These are phyloP conservation scores for Byssochlamys sp. DNA, from an alignment of 2,329 filamentous ascomycete genomes.

Conservation along the genomic window DNA sequence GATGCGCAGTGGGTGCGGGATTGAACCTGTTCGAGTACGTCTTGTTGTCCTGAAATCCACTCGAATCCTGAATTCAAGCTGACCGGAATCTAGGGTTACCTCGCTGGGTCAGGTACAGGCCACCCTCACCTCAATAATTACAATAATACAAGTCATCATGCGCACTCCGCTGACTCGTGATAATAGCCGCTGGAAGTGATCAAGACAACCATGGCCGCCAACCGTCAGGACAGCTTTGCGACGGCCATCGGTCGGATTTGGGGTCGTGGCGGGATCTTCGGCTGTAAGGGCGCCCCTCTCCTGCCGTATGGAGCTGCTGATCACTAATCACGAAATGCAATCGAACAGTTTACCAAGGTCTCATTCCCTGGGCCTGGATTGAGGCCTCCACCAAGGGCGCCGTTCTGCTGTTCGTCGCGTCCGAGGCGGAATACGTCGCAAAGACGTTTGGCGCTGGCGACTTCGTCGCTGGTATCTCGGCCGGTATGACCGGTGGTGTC, in stretches of 20 bases:
- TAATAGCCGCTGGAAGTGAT: conserved; percentile 86
- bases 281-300: conserved; percentile 59
- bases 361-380: conserved; percentile 99
- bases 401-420: conserved; percentile 96
- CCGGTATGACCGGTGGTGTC: conserved; percentile 87
- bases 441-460: conserved; percentile 71
- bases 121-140: not conserved
- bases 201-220: conserved; percentile 99
- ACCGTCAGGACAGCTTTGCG: conserved; percentile 78
- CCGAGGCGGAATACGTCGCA: conserved; percentile 93
- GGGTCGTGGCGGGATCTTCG: conserved; percentile 82
- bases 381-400: conserved; percentile 99
- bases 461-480: conserved; percentile 78
- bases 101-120: conserved; percentile 54
- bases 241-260: conserved; percentile 78
- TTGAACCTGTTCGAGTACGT: conserved; percentile 87
- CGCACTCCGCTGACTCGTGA: conserved; percentile 41
- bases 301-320: conserved; percentile 2
- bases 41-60: not conserved
- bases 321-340: conserved; percentile 4
- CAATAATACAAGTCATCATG: not conserved
- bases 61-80: not conserved
- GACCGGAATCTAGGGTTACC: conserved; percentile 44
- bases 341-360: conserved; percentile 84
- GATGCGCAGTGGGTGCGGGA: conserved; percentile 61